Base-by-base conservation (phyloP, 2,329 filamentous ascomycete species). In the Cordyceps javanica region DNA sequence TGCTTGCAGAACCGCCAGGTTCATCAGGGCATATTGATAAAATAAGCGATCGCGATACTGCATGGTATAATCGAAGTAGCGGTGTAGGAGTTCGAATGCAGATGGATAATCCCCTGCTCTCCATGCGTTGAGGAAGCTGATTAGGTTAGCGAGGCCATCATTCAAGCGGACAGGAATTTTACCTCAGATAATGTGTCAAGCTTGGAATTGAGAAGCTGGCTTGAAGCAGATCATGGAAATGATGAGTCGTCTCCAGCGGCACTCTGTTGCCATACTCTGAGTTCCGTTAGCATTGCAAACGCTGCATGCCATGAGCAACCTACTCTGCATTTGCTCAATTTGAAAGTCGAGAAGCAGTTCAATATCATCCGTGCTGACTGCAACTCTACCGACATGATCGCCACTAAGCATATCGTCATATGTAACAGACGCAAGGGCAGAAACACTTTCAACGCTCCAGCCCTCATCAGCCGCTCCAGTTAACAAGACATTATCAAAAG, bases 31-130 rank as follows among this genome's bases (percentile, higher is more conserved):
- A 68, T 97, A 96, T 68, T 97, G 94, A 67, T 99, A 97, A 65
- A 92, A 92, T 5, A 89, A 82, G 25, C 89, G 86, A 65, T 96
- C 89, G 60, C 86, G 79, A 63, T 86, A 89, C 66, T 94, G 89
- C 84, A 95, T 91, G 1, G 92, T 94, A 71, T 96, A 97, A 70
- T 99, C 94, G 66, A 97, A 99, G 71, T 97, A 99, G 53, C 91
- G 87, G 70, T 97, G 92, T 21, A 99, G 79, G 63, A 87, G 87
- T 66, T 99, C 93, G 68, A 97, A 94, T 0, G 94, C 89, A 1
- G 89, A 90, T 13, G 89, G 86, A 66, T 93, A 95, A 71, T 97
- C 91, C 5, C 93, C 93, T 3, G 91, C 86, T 69, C 88, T 84
- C 93, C 92, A 97, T 0, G 91, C 85, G 70, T 99, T 92, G 14